Evolutionary conservation across 106 monocot species (phyloP), one percentile per base, ranked within the genome.

Genomic region (Posidonia australis): DNA sequence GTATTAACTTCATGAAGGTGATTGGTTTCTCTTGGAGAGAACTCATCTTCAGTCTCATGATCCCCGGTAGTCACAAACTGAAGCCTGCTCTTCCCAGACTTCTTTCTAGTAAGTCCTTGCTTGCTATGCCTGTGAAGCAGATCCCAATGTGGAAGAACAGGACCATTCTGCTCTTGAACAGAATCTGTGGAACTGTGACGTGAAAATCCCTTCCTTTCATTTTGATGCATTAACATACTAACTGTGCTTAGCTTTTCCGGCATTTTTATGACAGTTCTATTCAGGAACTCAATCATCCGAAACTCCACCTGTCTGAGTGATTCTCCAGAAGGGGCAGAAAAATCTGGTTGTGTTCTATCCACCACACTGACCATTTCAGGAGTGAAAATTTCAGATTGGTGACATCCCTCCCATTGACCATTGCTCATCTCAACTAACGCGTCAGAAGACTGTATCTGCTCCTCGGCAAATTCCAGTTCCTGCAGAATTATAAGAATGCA

Each of bases 31-130:
- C 72, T 75, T 0, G 83, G 76, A 45, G 86, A 79, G 67, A 84
- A 76, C 16, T 90, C 90, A 5, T 96, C 90, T 58, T 86, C 86
- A 17, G 63, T 77, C 26, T 94, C 94, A 57, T 82, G 77, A 27
- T 96, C 90, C 21, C 82, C 90, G 0, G 79, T 82, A 2, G 86
- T 84, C 62, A 96, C 80, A 60, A 96, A 87, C 67, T 96, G 90
- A 53, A 96, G 86, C 47, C 90, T 65, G 67, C 96, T 96, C 70
- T 96, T 96, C 0, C 96, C 90, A 0, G 96, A 96, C 54, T 87
- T 96, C 68, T 87, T 96, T 69, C 80, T 86, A 13, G 72, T 74
- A 20, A 86, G 22, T 57, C 79, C 77, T 23, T 76, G 74, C 64
- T 89, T 73, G 56, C 77, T 78, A 46, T 82, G 80, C 62, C 78